Conservation (phyloP, 805 yeast species). For the Zygoascus biomembranicola region DNA sequence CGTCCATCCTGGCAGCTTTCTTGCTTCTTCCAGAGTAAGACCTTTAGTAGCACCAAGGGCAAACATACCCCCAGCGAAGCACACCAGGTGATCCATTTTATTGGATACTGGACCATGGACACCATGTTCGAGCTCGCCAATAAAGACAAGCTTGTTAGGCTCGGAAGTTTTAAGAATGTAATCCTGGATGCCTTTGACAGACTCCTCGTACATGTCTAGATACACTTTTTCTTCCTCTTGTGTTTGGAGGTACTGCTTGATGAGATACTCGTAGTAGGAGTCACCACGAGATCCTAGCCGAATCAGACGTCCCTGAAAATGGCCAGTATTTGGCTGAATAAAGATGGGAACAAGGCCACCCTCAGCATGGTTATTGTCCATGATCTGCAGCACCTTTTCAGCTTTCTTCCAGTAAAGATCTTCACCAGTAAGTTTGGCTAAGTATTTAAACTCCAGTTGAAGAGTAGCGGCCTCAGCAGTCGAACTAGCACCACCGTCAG, state of each 20-base stretch:
- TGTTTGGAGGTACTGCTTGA: slow-evolving; percentile 81
- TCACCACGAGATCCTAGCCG: slow-evolving; percentile 90
- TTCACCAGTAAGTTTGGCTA: slow-evolving; percentile 76
- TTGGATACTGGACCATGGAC: slow-evolving; percentile 48
- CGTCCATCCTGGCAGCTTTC: slow-evolving; percentile 46
- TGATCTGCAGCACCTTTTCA: slow-evolving; percentile 61
- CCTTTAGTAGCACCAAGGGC: slow-evolving; percentile 90
- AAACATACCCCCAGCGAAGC: slow-evolving; percentile 82
- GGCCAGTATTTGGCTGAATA: slow-evolving; percentile 67
- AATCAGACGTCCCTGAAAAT: slow-evolving; percentile 54
- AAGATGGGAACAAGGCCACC: slow-evolving; percentile 82
- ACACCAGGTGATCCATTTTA: slow-evolving; percentile 89
- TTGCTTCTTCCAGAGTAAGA: slow-evolving; percentile 44
- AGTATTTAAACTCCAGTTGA: slow-evolving; percentile 79
- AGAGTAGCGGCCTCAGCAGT: slow-evolving; percentile 87
- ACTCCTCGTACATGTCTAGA: slow-evolving; percentile 64
- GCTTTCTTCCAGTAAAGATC: slow-evolving; percentile 66
- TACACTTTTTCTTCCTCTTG: slow-evolving; percentile 51
- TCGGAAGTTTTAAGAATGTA: slow-evolving; percentile 51
- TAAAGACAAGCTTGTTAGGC: slow-evolving; percentile 56
- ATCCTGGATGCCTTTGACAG: slow-evolving; percentile 68
- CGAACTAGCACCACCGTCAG: slow-evolving; percentile 69
- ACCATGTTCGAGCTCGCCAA: slow-evolving; percentile 74
- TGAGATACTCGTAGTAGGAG: slow-evolving; percentile 81
- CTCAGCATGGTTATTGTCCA: slow-evolving; percentile 55